phyloP scores from a whole-genome alignment of 2,329 filamentous ascomycete species.

The Coniochaeta sp. region DNA sequence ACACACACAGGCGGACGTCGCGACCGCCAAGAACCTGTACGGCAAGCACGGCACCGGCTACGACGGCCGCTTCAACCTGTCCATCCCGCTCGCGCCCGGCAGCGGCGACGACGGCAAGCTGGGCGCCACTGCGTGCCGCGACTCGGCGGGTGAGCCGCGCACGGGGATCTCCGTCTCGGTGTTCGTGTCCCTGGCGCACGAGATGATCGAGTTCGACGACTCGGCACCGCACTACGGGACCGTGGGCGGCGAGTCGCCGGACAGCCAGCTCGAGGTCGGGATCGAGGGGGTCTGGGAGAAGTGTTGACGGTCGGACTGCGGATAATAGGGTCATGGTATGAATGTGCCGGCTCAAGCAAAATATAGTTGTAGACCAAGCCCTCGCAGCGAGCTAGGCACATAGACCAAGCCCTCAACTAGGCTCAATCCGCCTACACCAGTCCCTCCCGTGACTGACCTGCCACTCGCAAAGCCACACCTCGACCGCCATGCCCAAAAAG shows the following conservation, averaged over 20 bases:
- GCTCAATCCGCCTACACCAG: conserved; percentile 56
- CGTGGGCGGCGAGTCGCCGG: not conserved
- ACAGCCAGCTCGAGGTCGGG: not conserved
- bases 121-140: not conserved
- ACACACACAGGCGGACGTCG: not conserved
- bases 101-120: not conserved
- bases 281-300: not conserved
- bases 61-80: not conserved
- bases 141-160: not conserved
- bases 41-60: not conserved
- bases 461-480: conserved; percentile 74
- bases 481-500: conserved; percentile 74
- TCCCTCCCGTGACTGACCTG: conserved; percentile 75
- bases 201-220: not conserved
- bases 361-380: too few relatives aligned
- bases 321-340: too few relatives aligned
- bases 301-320: not conserved
- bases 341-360: too few relatives aligned
- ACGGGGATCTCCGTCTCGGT: not conserved
- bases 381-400: too few relatives aligned
- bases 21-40: not conserved
- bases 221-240: not conserved
- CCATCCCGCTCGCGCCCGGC: not conserved
- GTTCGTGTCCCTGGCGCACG: not conserved
- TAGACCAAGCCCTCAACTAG: too few relatives aligned